Base-by-base conservation (phyloP, 2,329 filamentous ascomycete genomes). In the Thielaviopsis euricoi region DNA sequence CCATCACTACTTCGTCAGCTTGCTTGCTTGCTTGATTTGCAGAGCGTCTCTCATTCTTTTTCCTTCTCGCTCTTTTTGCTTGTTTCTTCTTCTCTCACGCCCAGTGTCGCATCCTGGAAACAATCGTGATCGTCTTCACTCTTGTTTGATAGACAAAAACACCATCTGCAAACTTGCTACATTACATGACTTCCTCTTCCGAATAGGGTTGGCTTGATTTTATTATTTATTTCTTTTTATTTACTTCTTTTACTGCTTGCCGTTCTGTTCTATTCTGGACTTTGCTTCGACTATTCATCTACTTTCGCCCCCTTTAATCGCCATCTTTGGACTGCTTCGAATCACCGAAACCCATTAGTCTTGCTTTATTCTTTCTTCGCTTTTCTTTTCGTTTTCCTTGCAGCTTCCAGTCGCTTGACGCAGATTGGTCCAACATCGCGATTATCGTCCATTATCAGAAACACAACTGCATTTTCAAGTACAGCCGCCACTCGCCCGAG, bases 11-110 rank as follows among this genome's bases (percentile, higher is more conserved):
- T 33, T 33, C 9, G 29, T 33, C 12, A 10, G 29, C 7, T 10
- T 33, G 29, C 29, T 33, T 33, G 29, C 29, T 33, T 33, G 29
- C 29, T 33, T 33, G 29, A 6, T 33, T 7, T 33, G 29, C 29
- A 26, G 25, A 26, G 7, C 25, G 25, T 33, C 29, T 33, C 29
- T 33, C 29, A 33, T 33, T 33, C 29, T 33, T 33, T n/a, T 62
- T 62, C 62, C 67, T 65, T 68, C 67, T 66, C 59, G 57, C 64
- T 64, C 65, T 62, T 63, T 60, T 63, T 61, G 29, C 43, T 22
- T 56, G 54, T 40, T 49, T 56, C 29, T 33, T 33, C 12, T 25
- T 56, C 54, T 56, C 26, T 46, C 19, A 13, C 49, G 21, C 25
- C 25, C 26, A 22, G 15, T 52, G 49, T n/a, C 43, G 40, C 43